These are phyloP conservation scores for Chaetomiaceae sp. DNA, from an alignment of 2,329 filamentous ascomycete genomes.

Conservation along the genomic window DNA sequence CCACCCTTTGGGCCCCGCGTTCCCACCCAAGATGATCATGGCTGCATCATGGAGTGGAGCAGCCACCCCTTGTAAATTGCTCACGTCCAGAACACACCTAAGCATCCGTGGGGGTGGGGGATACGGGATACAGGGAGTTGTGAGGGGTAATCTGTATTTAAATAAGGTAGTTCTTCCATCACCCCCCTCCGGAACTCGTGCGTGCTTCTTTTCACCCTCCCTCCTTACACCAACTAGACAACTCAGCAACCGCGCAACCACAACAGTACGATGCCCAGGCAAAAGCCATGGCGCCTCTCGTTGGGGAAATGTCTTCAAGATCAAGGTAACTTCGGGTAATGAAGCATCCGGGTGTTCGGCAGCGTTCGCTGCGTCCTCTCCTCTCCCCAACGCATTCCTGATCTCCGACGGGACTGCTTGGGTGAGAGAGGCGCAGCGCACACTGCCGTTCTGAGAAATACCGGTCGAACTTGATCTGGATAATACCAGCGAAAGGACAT, in stretches of 20 bases:
- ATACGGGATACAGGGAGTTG: too few relatives aligned
- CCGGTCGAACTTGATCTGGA: constrained; percentile 85
- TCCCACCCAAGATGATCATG: too few relatives aligned
- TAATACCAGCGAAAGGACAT: constrained; percentile 95
- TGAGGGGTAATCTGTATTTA: too few relatives aligned
- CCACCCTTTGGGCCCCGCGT: too few relatives aligned
- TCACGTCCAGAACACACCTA: too few relatives aligned
- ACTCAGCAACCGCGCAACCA: background rate
- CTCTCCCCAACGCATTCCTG: background rate
- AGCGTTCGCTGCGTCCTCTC: constrained; percentile 26
- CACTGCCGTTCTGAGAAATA: constrained; percentile 63
- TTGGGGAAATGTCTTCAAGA: constrained; percentile 34
- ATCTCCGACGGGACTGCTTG: background rate
- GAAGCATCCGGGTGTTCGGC: constrained; percentile 44
- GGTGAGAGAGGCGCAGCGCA: background rate
- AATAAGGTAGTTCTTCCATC: too few relatives aligned
- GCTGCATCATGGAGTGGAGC: too few relatives aligned
- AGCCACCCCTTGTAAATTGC: too few relatives aligned
- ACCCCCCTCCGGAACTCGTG: too few relatives aligned
- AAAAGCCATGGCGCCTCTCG: constrained; percentile 28
- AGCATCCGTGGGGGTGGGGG: too few relatives aligned
- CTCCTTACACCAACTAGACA: too few relatives aligned
- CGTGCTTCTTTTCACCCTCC: too few relatives aligned
- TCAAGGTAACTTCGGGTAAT: constrained; percentile 44
- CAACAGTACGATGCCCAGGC: constrained; percentile 17